These are phyloP conservation scores for Microcera coccophila DNA, from an alignment of 2,329 filamentous ascomycete species.

Conservation along the genomic window DNA sequence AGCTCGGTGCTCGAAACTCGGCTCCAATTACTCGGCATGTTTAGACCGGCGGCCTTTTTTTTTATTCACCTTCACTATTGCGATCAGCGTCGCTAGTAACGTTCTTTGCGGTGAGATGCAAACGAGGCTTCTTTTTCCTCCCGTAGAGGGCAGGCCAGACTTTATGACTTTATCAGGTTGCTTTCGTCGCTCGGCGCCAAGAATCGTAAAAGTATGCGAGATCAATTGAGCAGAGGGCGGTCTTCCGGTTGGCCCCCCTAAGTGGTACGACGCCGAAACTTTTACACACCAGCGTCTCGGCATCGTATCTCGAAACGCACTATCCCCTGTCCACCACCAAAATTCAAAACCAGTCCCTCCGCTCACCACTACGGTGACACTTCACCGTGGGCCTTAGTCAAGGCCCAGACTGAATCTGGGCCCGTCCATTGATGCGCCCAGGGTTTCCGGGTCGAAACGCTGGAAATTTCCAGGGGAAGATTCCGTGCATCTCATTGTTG, in stretches of 20 bases:
- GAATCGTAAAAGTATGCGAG: no score
- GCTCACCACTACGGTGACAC: slow-evolving; percentile 22
- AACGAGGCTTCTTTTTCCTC: neutral
- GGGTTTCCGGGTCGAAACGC: neutral
- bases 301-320: neutral
- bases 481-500: no score
- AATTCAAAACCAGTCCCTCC: slow-evolving; percentile 12
- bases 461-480: neutral
- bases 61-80: no score
- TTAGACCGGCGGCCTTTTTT: no score
- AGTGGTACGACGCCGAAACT: no score
- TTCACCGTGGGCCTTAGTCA: slow-evolving; percentile 25
- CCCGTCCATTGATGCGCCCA: neutral
- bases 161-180: neutral
- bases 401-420: slow-evolving; percentile 1
- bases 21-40: no score
- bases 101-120: no score
- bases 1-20: no score
- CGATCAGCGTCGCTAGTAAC: no score
- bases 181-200: no score
- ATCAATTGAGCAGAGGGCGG: no score
- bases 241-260: no score
- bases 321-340: slow-evolving; percentile 45
- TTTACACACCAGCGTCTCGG: neutral
- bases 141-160: neutral